A percentile compares a stretch with the other conserved stretches of the same genome.
phyloP scores from a whole-genome alignment of 1,284 basidiomycete species.

The Cryptococcus sp. region DNA sequence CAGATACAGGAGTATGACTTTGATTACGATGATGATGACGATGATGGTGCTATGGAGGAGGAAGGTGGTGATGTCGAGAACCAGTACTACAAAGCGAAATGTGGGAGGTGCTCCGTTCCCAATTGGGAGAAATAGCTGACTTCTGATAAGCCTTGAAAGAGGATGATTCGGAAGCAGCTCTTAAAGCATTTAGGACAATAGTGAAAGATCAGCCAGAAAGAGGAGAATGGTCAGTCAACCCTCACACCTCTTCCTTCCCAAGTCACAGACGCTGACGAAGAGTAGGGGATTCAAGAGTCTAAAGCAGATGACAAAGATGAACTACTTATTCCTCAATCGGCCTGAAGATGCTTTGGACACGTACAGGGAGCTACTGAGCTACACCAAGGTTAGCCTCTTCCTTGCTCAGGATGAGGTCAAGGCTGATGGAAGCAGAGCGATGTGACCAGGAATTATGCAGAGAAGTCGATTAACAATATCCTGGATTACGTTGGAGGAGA shows the following conservation, averaged over 20 bases:
- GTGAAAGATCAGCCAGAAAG: constrained; percentile 84
- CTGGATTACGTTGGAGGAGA: constrained; percentile 93
- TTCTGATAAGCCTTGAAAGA: constrained; percentile 72
- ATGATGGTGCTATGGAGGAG: constrained; percentile 61
- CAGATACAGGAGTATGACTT: constrained; percentile 81
- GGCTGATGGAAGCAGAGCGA: constrained; percentile 19
- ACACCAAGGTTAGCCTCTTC: constrained; percentile 61
- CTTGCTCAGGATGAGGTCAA: no score
- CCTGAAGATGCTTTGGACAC: constrained; percentile 80
- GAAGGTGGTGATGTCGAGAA: constrained; percentile 94
- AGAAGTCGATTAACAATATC: constrained; percentile 98
- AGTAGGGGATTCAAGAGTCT: constrained; percentile 95
- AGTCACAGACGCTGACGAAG: constrained; percentile 11
- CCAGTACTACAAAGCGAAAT: constrained; percentile 96
- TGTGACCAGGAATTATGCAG: constrained; percentile 59
- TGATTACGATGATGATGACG: constrained; percentile 84
- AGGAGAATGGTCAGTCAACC: constrained; percentile 72
- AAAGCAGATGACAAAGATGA: constrained; percentile 94
- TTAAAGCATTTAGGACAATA: constrained; percentile 80
- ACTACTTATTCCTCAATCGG: constrained; percentile 72
- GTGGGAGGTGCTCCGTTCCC: constrained; percentile 51
- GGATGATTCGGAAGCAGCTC: constrained; percentile 79
- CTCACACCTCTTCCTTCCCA: not conserved
- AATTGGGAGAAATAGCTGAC: constrained; percentile 4
- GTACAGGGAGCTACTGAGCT: constrained; percentile 78